Evolutionary conservation across 2,329 filamentous ascomycete species (phyloP).

Genomic region (Aureobasidium namibiae): DNA sequence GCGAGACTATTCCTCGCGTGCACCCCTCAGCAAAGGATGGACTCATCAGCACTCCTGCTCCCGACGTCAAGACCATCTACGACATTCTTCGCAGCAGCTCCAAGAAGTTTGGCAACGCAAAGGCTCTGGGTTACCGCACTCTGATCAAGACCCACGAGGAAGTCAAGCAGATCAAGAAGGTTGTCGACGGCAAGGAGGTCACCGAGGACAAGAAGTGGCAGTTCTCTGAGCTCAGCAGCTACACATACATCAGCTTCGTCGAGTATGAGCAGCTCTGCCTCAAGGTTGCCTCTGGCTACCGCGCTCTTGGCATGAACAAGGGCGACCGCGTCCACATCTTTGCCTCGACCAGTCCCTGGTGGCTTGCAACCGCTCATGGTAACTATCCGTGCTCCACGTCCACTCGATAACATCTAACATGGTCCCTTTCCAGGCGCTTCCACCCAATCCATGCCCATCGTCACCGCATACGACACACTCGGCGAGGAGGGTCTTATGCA

Average conservation of each 20-base stretch:
- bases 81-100: slow-evolving; percentile 68
- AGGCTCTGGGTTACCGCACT: slow-evolving; percentile 56
- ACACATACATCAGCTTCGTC: slow-evolving; percentile 67
- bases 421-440: slow-evolving; percentile 51
- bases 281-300: slow-evolving; percentile 63
- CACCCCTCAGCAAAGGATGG: slow-evolving; percentile 63
- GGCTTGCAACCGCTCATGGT: slow-evolving; percentile 63
- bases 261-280: slow-evolving; percentile 67
- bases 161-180: slow-evolving; percentile 83
- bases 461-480: slow-evolving; percentile 91
- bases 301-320: slow-evolving; percentile 61
- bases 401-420: not conserved
- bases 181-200: slow-evolving; percentile 68
- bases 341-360: slow-evolving; percentile 73
- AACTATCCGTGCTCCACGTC: not conserved
- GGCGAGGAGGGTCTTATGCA: slow-evolving; percentile 77
- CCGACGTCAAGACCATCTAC: slow-evolving; percentile 67
- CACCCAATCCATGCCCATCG: slow-evolving; percentile 83
- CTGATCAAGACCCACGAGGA: slow-evolving; percentile 73
- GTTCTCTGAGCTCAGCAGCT: slow-evolving; percentile 75
- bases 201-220: slow-evolving; percentile 88
- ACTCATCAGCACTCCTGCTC: slow-evolving; percentile 56
- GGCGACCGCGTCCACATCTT: slow-evolving; percentile 71
- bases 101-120: slow-evolving; percentile 44
- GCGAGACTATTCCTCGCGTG: slow-evolving; percentile 77